A percentile compares a stretch with the other conserved stretches of the same genome.
phyloP scores from a whole-genome alignment of 495 filamentous ascomycete species.

The Thermochaetoides thermophila region DNA sequence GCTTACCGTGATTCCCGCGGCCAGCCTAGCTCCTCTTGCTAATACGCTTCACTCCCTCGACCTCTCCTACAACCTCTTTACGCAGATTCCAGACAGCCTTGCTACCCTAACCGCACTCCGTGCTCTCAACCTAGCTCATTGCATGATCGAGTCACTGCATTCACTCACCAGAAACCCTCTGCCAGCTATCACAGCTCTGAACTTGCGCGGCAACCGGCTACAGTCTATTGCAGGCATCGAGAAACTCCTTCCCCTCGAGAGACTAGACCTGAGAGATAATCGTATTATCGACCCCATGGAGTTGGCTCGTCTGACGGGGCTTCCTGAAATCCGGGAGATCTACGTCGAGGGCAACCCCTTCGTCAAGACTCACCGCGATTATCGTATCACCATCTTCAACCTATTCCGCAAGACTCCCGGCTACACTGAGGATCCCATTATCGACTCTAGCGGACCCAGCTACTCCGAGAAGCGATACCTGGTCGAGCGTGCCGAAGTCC shows the following conservation, averaged over 20 bases:
- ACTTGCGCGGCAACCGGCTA: slow-evolving; percentile 79
- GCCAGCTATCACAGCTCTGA: slow-evolving; percentile 84
- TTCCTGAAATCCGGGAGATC: slow-evolving; percentile 82
- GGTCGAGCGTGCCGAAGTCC: slow-evolving; percentile 65
- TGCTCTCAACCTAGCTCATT: slow-evolving; percentile 82
- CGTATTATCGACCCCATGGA: slow-evolving; percentile 79
- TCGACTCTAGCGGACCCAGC: slow-evolving; percentile 68
- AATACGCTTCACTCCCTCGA: slow-evolving; percentile 82
- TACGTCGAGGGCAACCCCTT: slow-evolving; percentile 88
- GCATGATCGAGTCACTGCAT: slow-evolving; percentile 93
- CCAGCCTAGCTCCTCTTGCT: slow-evolving; percentile 65
- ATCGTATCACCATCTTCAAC: slow-evolving; percentile 87
- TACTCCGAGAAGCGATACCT: slow-evolving; percentile 74
- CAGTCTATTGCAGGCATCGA: slow-evolving; percentile 83
- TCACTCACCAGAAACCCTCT: slow-evolving; percentile 75
- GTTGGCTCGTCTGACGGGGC: slow-evolving; percentile 72
- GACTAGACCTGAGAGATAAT: slow-evolving; percentile 87
- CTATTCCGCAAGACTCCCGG: slow-evolving; percentile 87
- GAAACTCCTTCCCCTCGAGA: slow-evolving; percentile 70
- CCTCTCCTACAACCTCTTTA: slow-evolving; percentile 79
- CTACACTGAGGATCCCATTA: slow-evolving; percentile 76
- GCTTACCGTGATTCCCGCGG: slow-evolving; percentile 57
- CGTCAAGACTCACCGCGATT: slow-evolving; percentile 67
- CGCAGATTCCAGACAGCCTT: slow-evolving; percentile 79
- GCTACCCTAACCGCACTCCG: slow-evolving; percentile 66